These are phyloP conservation scores for Calocybe gangraenosa DNA, from an alignment of 768 basidiomycete genomes.

Conservation along the genomic window DNA sequence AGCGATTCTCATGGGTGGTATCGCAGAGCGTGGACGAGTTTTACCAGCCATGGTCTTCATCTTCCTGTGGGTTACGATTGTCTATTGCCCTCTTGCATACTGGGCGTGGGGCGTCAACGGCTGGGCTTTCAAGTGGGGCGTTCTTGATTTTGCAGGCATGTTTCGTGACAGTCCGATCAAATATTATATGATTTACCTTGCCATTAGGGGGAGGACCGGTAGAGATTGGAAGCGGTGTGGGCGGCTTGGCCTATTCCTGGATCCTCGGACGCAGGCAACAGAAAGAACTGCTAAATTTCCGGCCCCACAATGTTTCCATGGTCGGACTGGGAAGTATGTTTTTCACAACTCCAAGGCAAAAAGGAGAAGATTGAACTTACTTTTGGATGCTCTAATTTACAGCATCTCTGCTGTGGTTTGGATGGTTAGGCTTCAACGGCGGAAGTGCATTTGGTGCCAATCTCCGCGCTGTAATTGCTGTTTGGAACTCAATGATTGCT, in stretches of 20 bases:
- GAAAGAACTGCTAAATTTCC: conserved; percentile 70
- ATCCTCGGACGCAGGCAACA: conserved; percentile 80
- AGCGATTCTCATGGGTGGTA: conserved; percentile 70
- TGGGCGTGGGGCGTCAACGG: conserved; percentile 83
- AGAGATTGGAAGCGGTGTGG: conserved; percentile 82
- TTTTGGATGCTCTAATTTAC: conserved; percentile 1
- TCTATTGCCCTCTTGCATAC: conserved; percentile 84
- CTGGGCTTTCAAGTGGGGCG: conserved; percentile 84
- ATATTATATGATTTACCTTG: neutral
- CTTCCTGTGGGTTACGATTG: conserved; percentile 83
- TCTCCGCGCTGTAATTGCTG: conserved; percentile 77
- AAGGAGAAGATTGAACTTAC: neutral
- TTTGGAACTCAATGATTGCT: conserved; percentile 86
- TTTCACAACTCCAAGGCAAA: neutral
- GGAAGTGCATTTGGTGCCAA: conserved; percentile 88
- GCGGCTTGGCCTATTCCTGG: conserved; percentile 83
- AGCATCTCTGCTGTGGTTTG: conserved; percentile 83
- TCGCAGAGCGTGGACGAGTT: conserved; percentile 84
- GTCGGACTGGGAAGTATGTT: conserved; percentile 70
- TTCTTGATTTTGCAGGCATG: conserved; percentile 82
- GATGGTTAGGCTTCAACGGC: conserved; percentile 89
- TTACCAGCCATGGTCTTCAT: conserved; percentile 77
- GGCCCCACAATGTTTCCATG: conserved; percentile 84
- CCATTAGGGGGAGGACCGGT: conserved; percentile 78
- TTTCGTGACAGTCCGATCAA: neutral